A percentile compares a stretch with the other conserved stretches of the same genome.
Conservation (phyloP, 768 basidiomycete species). For the Mycena maculata region DNA sequence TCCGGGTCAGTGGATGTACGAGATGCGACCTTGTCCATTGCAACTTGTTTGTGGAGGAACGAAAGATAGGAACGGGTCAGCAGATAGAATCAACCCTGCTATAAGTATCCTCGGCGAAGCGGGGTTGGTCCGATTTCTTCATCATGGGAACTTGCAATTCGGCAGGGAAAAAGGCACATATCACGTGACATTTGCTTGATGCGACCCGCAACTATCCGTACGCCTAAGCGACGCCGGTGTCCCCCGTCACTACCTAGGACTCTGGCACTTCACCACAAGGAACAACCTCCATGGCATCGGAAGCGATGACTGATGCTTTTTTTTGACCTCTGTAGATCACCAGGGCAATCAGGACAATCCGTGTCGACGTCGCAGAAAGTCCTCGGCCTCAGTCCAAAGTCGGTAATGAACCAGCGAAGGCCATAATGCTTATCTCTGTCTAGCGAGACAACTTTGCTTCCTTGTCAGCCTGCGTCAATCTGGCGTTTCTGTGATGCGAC, state of each 20-base stretch:
- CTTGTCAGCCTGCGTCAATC: slow-evolving; percentile 2
- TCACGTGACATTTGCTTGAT: slow-evolving; percentile 17
- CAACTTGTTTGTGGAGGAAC: neutral
- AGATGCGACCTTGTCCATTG: slow-evolving; percentile 42
- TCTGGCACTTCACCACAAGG: no score
- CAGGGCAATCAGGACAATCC: neutral
- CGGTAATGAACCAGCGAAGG: neutral
- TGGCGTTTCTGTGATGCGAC: slow-evolving; percentile 14
- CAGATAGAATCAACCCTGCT: neutral
- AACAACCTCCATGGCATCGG: no score
- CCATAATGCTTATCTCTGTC: neutral
- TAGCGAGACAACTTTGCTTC: neutral
- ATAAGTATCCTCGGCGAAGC: slow-evolving; percentile 25
- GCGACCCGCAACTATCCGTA: neutral
- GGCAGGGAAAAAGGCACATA: neutral
- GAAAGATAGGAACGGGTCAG: slow-evolving; percentile 17
- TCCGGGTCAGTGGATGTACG: slow-evolving; percentile 43
- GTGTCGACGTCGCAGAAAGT: neutral
- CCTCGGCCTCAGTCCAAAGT: slow-evolving; percentile 1
- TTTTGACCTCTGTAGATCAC: neutral
- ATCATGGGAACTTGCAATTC: slow-evolving; percentile 1
- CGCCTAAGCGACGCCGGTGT: neutral
- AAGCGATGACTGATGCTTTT: neutral
- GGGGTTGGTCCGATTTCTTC: slow-evolving; percentile 5
- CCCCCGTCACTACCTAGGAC: no score